These are phyloP conservation scores for Pseudozyma sp. DNA, from an alignment of 1,284 basidiomycete species.

Conservation along the genomic window DNA sequence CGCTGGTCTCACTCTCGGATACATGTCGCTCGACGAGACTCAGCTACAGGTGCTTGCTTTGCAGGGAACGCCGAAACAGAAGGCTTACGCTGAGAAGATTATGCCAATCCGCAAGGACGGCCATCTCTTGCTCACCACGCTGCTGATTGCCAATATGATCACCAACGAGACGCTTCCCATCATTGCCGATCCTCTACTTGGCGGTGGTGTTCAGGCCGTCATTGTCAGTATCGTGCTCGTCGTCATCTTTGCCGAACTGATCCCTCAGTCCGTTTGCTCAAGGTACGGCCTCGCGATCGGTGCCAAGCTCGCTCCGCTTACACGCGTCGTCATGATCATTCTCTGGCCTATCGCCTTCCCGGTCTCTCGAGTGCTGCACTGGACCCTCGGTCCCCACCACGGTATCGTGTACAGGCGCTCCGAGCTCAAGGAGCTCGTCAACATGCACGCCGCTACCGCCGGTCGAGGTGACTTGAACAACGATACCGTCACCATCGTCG, in stretches of 20 bases:
- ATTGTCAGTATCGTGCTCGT: slow-evolving; percentile 65
- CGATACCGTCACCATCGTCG: slow-evolving; percentile 81
- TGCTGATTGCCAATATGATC: slow-evolving; percentile 68
- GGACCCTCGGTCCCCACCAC: slow-evolving; percentile 66
- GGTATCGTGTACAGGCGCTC: slow-evolving; percentile 66
- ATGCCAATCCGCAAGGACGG: slow-evolving; percentile 80
- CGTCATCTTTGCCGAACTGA: slow-evolving; percentile 85
- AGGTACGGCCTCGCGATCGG: slow-evolving; percentile 68
- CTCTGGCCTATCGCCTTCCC: slow-evolving; percentile 69
- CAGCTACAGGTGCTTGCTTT: slow-evolving; percentile 87
- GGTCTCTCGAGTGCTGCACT: slow-evolving; percentile 67
- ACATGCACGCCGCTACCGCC: slow-evolving; percentile 76
- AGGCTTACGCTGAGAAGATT: slow-evolving; percentile 83
- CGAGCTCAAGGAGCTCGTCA: slow-evolving; percentile 81
- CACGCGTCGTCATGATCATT: slow-evolving; percentile 63
- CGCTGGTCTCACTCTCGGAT: slow-evolving; percentile 84
- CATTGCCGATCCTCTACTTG: slow-evolving; percentile 86
- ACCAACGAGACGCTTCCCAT: slow-evolving; percentile 79
- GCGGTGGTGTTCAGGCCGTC: slow-evolving; percentile 80
- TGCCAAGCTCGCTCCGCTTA: slow-evolving; percentile 66
- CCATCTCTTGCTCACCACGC: slow-evolving; percentile 65
- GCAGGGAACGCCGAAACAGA: slow-evolving; percentile 84
- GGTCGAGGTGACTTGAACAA: slow-evolving; percentile 76
- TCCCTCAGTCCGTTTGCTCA: slow-evolving; percentile 75
- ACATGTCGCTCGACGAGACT: slow-evolving; percentile 93